phyloP scores from a whole-genome alignment of 768 basidiomycete species.

The Phlebiopsis gigantea region DNA sequence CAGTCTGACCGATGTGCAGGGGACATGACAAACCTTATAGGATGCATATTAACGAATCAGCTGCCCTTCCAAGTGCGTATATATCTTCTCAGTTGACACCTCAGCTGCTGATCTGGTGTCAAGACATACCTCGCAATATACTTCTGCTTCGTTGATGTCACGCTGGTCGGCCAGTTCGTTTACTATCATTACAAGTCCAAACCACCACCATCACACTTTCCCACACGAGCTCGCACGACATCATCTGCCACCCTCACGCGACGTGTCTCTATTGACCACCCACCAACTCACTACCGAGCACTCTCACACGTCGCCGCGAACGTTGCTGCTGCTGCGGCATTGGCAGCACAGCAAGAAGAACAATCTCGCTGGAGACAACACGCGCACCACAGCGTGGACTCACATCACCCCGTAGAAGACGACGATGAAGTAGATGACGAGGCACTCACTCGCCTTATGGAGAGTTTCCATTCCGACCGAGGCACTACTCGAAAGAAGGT shows the following conservation, averaged over 20 bases:
- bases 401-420: constrained; percentile 26
- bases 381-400: constrained; percentile 25
- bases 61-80: constrained; percentile 84
- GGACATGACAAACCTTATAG: constrained; percentile 89
- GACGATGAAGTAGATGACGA: constrained; percentile 46
- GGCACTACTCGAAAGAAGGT: constrained; percentile 44
- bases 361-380: constrained; percentile 29
- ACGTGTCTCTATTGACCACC: constrained; percentile 46
- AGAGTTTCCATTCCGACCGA: constrained; percentile 75
- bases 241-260: constrained; percentile 33
- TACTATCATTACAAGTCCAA: constrained; percentile 55
- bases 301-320: constrained; percentile 66
- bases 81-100: neutral
- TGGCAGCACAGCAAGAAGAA: constrained; percentile 60
- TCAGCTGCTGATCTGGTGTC: neutral
- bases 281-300: constrained; percentile 59
- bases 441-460: constrained; percentile 52
- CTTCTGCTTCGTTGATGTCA: constrained; percentile 79
- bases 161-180: constrained; percentile 72
- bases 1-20: constrained; percentile 38
- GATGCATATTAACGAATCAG: constrained; percentile 88
- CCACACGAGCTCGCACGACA: constrained; percentile 38
- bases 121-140: constrained; percentile 90
- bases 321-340: constrained; percentile 65
- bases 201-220: constrained; percentile 29